Base-by-base conservation (phyloP, 1,139 yeast genomes). In the Zygosaccharomyces sapae region DNA sequence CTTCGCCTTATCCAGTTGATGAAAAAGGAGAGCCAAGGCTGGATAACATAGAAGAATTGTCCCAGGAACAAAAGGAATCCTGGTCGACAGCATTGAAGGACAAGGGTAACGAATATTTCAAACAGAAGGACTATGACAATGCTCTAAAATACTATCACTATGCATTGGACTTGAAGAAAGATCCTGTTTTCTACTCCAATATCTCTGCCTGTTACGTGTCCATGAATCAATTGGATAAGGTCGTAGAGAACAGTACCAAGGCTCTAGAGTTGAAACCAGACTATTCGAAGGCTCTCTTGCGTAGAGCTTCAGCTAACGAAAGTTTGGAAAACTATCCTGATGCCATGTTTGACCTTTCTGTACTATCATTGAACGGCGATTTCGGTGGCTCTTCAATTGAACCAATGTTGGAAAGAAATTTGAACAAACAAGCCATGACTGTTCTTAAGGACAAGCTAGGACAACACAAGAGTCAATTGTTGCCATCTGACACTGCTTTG, bases 191-290 rank as follows among this genome's bases (percentile, higher is more conserved):
- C 70, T 90, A 84, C 71, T 88, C 97, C 52, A 90, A 90, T 73
- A 80, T 96, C 70, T 89, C 97, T 22, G 98, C 98, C 16, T 92
- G 97, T 71, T 87, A 86, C 70, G 86, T 89, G 47, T 87, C 95
- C 13, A 74, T 86, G 57, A 79, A 81, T 51, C 80, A 89, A 55
- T 82, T 79, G 63, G 87, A 86, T 58, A 83, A 87, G 63, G 96
- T 89, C 40, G 77, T 94, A 55, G 86, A 81, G 58, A 96, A 88
- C 67, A 84, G 96, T 50, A 80, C 96, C 27, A 79, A 76, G 54
- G 98, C 98, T 34, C 77, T 94, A 59, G 77, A 80, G 57, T 70
- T 90, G 61, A 86, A 89, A 67, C 96, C 95, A 12, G 92, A 85
- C 64, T 92, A 94, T 70, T 75, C 88, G 60, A 92, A 94, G 74